A percentile compares a stretch with the other conserved stretches of the same genome.
phyloP scores from a whole-genome alignment of 1,284 basidiomycete genomes.

The Trichosporon faecale region DNA sequence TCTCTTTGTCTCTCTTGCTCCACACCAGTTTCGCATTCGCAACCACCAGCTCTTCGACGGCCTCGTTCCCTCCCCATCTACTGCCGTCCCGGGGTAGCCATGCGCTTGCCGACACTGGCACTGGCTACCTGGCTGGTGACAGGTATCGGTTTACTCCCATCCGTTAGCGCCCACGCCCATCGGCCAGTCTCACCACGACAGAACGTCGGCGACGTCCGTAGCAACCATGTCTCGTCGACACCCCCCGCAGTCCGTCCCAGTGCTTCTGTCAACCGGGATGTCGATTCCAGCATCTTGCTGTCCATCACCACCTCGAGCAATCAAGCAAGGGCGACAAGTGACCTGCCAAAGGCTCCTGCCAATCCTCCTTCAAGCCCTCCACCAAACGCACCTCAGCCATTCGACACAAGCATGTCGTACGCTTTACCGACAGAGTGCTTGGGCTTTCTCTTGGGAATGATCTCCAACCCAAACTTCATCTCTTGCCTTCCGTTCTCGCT shows the following conservation, averaged over 20 bases:
- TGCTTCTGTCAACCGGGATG: neutral
- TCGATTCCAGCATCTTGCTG: neutral
- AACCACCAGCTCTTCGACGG: neutral
- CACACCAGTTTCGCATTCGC: too few relatives aligned
- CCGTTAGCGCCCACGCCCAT: neutral
- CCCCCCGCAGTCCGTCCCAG: neutral
- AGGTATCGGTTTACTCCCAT: neutral
- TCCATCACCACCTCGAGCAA: constrained; percentile 9
- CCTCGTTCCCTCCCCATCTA: neutral
- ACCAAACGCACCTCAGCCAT: constrained; percentile 71
- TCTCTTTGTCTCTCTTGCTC: neutral
- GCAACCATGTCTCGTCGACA: neutral
- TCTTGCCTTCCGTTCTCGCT: constrained; percentile 72
- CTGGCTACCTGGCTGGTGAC: constrained; percentile 4
- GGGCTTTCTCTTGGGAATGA: constrained; percentile 65
- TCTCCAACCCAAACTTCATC: constrained; percentile 60
- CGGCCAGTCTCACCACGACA: neutral
- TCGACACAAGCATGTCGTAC: constrained; percentile 61
- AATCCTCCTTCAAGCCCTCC: constrained; percentile 56
- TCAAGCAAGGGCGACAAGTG: neutral
- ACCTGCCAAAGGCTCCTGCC: constrained; percentile 39
- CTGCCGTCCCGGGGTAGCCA: constrained; percentile 12
- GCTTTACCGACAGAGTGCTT: constrained; percentile 66
- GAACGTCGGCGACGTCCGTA: neutral
- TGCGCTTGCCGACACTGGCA: constrained; percentile 18